Base-by-base conservation (phyloP, 441 rosid species). In the Corymbia calophylla region DNA sequence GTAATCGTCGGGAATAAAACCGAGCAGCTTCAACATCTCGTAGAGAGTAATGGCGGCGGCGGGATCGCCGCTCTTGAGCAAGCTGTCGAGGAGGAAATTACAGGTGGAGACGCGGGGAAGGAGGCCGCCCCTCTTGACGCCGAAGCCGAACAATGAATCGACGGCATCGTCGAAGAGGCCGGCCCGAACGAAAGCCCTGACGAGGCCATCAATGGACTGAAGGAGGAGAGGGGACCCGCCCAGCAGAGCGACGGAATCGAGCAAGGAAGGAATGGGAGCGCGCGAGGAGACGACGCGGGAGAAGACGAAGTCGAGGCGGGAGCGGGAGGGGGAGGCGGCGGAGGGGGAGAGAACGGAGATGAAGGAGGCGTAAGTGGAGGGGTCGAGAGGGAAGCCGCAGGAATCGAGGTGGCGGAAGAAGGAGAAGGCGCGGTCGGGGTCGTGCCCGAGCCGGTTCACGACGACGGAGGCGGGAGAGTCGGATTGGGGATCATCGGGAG, bases 141-240 rank as follows among this genome's bases (percentile, higher is more conserved):
- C 94, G 86, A 80, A 89, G 89, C 91, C 94, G 86, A 94, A 94
- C 64, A 97, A 60, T 89, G 93, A 85, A 90, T 94, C 93, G 89
- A 93, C 90, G 17, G 93, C 98, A 88, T 95, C 97, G 49, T 95
- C 94, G 89, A 95, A 94, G 98, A 94, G 93, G 17, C 91, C 91
- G 13, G 90, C 88, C 92, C 92, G 82, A 68, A 87, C 94, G 93
- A 93, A 96, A 39, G 93, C 92, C 95, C 95, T 96, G 87, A 96
- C 92, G 92, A 95, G 88, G 3, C 93, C 94, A 94, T 94, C 91
- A 10, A 92, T 91, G 58, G 93, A 92, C 62, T 87, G 90, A 17
- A 85, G 54, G 88, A 93, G 77, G 49, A 94, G 31, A 13, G 60
- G 48, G 25, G 39, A 19, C 18, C 56, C 80, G 47, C 92, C 91